These are phyloP conservation scores for Lactarius trivialis DNA, from an alignment of 768 basidiomycete genomes.

Conservation along the genomic window DNA sequence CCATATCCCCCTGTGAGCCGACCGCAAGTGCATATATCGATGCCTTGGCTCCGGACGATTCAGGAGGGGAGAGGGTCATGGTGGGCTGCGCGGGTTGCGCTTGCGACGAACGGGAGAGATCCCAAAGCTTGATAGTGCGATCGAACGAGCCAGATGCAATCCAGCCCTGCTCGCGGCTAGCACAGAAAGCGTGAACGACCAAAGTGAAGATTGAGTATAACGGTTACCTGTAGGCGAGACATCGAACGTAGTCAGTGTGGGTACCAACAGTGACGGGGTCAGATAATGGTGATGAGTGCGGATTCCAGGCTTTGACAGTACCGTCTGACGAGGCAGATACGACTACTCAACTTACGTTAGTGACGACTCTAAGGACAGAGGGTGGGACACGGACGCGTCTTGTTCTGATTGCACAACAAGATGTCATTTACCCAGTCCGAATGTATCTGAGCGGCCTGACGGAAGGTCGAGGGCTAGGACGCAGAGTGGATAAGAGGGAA, in stretches of 20 bases:
- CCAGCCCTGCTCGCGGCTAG: constrained; percentile 76
- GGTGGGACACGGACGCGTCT: constrained; percentile 52
- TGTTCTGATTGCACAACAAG: constrained; percentile 83
- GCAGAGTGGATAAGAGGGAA: not conserved
- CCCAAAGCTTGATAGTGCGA: constrained; percentile 92
- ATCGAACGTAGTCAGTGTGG: constrained; percentile 84
- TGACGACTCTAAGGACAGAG: not conserved
- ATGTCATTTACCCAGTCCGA: constrained; percentile 98
- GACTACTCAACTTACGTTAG: constrained; percentile 38
- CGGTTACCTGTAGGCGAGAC: constrained; percentile 59
- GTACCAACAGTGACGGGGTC: constrained; percentile 66
- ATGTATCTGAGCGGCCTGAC: constrained; percentile 85
- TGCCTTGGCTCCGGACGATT: constrained; percentile 57
- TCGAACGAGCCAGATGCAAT: constrained; percentile 93
- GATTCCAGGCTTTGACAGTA: constrained; percentile 89
- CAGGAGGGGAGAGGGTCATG: constrained; percentile 60
- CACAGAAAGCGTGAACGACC: constrained; percentile 17
- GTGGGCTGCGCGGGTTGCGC: constrained; percentile 41
- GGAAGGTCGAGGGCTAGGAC: constrained; percentile 53
- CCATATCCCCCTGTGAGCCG: constrained; percentile 70
- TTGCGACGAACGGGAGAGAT: constrained; percentile 39
- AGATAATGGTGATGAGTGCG: constrained; percentile 53
- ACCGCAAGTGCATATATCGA: constrained; percentile 74
- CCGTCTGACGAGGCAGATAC: constrained; percentile 95
- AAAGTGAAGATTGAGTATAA: not conserved